phyloP scores from a whole-genome alignment of 1,284 basidiomycete species.

The Microbotryomycetes sp. region DNA sequence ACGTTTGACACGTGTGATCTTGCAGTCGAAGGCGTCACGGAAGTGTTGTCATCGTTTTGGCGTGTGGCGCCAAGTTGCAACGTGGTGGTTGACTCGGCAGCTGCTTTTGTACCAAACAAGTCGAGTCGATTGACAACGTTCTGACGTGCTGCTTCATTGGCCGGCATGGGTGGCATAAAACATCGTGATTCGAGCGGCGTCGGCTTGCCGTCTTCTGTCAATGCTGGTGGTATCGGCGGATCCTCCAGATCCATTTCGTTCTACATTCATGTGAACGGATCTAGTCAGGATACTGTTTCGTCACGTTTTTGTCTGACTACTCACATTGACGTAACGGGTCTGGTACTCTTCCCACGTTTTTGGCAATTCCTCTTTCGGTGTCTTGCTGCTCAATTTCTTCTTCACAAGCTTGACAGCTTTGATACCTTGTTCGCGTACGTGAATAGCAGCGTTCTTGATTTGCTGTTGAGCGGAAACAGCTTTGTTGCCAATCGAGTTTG shows the following conservation, averaged over 20 bases:
- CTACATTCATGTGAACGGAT: background rate
- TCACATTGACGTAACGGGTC: conserved; percentile 29
- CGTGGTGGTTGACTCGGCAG: conserved; percentile 5
- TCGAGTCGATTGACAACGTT: conserved; percentile 35
- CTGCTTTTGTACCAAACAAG: conserved; percentile 24
- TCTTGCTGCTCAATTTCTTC: conserved; percentile 30
- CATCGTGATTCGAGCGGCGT: conserved; percentile 26
- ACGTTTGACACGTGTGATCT: background rate
- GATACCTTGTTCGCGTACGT: conserved; percentile 2
- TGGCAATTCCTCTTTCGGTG: conserved; percentile 32
- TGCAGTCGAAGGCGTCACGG: background rate
- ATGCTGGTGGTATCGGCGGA: conserved; percentile 27
- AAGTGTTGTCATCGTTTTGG: background rate
- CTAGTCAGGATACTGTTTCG: background rate
- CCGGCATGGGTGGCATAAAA: conserved; percentile 26
- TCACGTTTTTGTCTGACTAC: background rate
- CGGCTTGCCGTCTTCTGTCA: background rate
- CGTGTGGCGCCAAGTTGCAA: conserved; percentile 9
- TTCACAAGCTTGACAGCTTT: conserved; percentile 9
- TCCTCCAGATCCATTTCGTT: conserved; percentile 33
- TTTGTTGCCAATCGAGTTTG: background rate
- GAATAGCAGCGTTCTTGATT: background rate
- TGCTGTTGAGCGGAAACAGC: background rate
- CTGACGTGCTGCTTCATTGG: conserved; percentile 32
- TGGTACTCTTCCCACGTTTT: conserved; percentile 35